These are phyloP conservation scores for Blastobotrys petasosporus DNA, from an alignment of 1,139 yeast species.

Conservation along the genomic window DNA sequence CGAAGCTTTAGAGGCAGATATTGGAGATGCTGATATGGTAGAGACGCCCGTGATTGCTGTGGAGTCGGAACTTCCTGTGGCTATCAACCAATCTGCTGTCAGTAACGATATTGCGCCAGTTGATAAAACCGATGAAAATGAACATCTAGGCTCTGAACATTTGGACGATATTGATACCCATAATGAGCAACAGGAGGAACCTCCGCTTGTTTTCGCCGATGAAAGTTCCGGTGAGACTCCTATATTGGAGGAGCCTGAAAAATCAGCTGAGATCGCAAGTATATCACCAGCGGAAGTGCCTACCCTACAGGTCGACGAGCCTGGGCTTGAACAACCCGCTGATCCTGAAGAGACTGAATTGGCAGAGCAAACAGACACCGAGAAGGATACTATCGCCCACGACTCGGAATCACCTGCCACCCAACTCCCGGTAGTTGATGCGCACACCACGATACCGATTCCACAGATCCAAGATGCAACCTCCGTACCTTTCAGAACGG, in stretches of 20 bases:
- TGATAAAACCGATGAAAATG: not conserved
- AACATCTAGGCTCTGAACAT: not conserved
- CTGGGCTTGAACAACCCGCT: too few relatives aligned
- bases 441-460: not conserved
- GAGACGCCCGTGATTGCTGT: not conserved
- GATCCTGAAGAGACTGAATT: too few relatives aligned
- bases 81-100: conserved; percentile 1
- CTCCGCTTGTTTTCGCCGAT: too few relatives aligned
- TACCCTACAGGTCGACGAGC: too few relatives aligned
- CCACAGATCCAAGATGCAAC: not conserved
- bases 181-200: too few relatives aligned
- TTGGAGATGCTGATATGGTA: not conserved
- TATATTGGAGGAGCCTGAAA: not conserved
- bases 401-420: too few relatives aligned
- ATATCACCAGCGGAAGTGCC: too few relatives aligned
- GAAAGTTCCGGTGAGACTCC: too few relatives aligned
- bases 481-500: conserved; percentile 3
- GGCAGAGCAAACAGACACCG: too few relatives aligned
- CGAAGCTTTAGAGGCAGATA: not conserved
- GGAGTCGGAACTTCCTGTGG: not conserved
- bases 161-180: too few relatives aligned
- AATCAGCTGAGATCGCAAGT: not conserved
- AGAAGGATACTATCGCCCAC: too few relatives aligned
- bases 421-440: too few relatives aligned
- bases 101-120: not conserved